Base-by-base conservation (phyloP, 208 protist species). In the Trypanosomatidae sp. region DNA sequence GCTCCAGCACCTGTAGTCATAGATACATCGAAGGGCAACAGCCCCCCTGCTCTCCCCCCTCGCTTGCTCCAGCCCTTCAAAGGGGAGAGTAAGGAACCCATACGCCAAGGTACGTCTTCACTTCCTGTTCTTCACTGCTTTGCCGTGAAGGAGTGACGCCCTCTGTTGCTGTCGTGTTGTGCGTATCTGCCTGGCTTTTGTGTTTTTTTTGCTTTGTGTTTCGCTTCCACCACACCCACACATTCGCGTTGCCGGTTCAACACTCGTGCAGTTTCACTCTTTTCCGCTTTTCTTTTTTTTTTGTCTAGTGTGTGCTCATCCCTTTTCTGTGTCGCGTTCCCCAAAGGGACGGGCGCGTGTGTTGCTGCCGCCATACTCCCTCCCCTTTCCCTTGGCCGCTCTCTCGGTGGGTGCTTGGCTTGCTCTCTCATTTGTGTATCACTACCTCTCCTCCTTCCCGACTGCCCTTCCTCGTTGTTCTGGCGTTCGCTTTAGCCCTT, bases 261-360 rank as follows among this genome's bases (percentile, higher is more conserved):
- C 50, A 17, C 50, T n/a, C 50, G 50, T 55, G 50, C 50, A n/a
- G 36, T 10, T 41, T 30, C 28, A 28, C 39, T 60, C 36, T 28
- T 71, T 12, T 43, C 44, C 58, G 28, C 5, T 65, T 44, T 43
- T 66, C 56, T 77, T 66, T 52, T 56, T 33, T 67, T 62, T 30
- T 46, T 30, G 36, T 39, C 36, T 39, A 39, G 36, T 39, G 36
- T 39, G 36, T 39, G 36, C 13, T 44, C 53, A 62, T 17, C 28
- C 1, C 50, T 55, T 8, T n/a, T 10, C 50, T 55, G 17, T 55
- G 50, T n/a, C 50, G 22, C 50, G 50, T 28, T 1, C 50, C 19
- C 17, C 17, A 55, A 17, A n/a, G 6, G 12, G 50, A n/a, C 50
- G 22, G 50, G 3, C 50, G 50, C 22, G n/a, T 33, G 52, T 30